These are phyloP conservation scores for Magnaporthiopsis poae DNA, from an alignment of 2,329 filamentous ascomycete genomes.

Conservation along the genomic window DNA sequence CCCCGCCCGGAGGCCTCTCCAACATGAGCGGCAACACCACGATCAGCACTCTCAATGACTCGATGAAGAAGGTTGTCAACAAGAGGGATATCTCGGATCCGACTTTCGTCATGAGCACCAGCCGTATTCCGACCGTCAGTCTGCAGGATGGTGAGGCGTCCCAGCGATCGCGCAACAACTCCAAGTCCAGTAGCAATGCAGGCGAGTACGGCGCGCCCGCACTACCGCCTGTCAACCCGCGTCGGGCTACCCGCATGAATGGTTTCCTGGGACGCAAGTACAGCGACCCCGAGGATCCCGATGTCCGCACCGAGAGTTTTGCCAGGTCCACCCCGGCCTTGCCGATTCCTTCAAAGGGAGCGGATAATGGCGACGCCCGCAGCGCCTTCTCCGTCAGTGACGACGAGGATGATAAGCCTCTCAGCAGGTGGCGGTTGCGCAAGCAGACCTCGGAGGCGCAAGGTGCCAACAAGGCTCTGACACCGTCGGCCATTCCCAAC, in stretches of 20 bases:
- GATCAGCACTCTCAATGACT: constrained; percentile 27
- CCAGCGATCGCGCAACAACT: constrained; percentile 14
- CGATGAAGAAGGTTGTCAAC: constrained; percentile 32
- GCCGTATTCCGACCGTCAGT: constrained; percentile 33
- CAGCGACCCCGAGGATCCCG: constrained; percentile 22
- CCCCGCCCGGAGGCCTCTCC: background rate
- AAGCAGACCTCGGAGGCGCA: constrained; percentile 33
- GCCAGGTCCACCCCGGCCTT: constrained; percentile 23
- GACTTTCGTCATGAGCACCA: constrained; percentile 35
- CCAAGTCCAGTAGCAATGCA: constrained; percentile 26
- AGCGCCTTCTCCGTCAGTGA: constrained; percentile 24
- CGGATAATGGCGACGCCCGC: constrained; percentile 15
- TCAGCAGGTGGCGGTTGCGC: constrained; percentile 31
- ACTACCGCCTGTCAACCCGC: constrained; percentile 50
- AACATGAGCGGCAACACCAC: constrained; percentile 8
- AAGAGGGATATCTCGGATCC: constrained; percentile 43
- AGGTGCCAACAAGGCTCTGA: constrained; percentile 12
- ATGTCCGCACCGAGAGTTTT: constrained; percentile 10
- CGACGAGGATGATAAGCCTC: constrained; percentile 29
- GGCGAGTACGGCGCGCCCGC: constrained; percentile 33
- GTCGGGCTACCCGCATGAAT: constrained; percentile 35
- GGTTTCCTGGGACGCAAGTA: constrained; percentile 25
- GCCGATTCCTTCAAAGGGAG: constrained; percentile 16
- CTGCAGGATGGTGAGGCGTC: constrained; percentile 31
- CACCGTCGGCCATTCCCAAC: background rate